Percentiles rank a stretch among this genome's conserved stretches.
These are phyloP conservation scores for Diophrys sp. DNA, from an alignment of 73 alveolate species.

Conservation along the genomic window DNA sequence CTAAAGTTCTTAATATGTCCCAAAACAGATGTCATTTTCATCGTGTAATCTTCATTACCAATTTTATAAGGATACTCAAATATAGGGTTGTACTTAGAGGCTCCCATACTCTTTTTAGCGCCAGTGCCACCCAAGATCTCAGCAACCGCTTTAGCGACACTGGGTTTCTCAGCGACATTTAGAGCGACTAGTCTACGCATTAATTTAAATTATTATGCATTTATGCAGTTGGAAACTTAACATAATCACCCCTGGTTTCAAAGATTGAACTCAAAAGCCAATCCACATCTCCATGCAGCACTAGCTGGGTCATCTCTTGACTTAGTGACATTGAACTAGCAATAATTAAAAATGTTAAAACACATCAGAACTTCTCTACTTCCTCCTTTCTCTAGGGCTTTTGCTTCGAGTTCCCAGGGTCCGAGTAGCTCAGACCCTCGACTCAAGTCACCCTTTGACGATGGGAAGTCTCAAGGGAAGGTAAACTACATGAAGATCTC, in stretches of 20 bases:
- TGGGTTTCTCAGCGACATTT: constrained; percentile 58
- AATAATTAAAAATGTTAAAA: too few species aligned
- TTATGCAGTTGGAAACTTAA: not conserved
- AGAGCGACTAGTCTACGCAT: constrained; percentile 34
- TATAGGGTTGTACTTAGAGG: constrained; percentile 86
- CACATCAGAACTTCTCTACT: too few species aligned
- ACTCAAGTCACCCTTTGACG: not conserved
- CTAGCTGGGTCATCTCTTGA: too few species aligned
- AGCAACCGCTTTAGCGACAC: constrained; percentile 58
- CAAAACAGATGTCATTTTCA: constrained; percentile 42
- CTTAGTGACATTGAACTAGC: too few species aligned
- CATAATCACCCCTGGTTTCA: too few species aligned
- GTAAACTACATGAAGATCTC: constrained; percentile 3
- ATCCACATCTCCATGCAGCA: too few species aligned
- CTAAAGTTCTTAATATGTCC: constrained; percentile 46
- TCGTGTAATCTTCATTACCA: constrained; percentile 33
- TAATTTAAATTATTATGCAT: not conserved
- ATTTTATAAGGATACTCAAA: constrained; percentile 75
- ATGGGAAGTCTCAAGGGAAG: not conserved
- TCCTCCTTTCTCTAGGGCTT: too few species aligned
- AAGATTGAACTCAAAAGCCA: too few species aligned
- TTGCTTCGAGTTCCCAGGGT: too few species aligned
- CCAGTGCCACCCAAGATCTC: constrained; percentile 31
- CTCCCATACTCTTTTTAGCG: constrained; percentile 25
- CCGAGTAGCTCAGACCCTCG: too few species aligned